Evolutionary conservation across 225 moss, liverwort and hornwort species (phyloP).

Genomic region (Polytrichum formosum): DNA sequence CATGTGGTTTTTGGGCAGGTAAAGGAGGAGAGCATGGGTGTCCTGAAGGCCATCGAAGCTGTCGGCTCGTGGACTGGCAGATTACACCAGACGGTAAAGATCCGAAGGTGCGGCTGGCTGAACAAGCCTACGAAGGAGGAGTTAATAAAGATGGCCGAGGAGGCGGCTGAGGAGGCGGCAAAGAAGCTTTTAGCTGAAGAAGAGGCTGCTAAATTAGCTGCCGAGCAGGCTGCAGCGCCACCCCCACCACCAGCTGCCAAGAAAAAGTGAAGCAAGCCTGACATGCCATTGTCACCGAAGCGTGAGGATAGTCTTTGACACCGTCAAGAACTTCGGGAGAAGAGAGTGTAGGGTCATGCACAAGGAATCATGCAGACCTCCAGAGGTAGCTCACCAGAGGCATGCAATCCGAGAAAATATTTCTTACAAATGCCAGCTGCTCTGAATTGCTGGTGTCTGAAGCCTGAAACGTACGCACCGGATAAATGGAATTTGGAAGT

Average conservation of each 20-base stretch:
- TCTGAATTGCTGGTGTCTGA: no score
- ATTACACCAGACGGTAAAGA: slow-evolving; percentile 24
- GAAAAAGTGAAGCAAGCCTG: slow-evolving; percentile 3
- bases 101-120: slow-evolving; percentile 36
- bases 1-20: slow-evolving; percentile 59
- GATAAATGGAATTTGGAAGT: no score
- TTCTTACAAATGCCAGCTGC: no score
- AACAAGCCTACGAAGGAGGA: slow-evolving; percentile 14
- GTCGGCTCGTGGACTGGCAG: slow-evolving; percentile 51
- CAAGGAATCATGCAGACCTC: no score
- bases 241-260: not conserved
- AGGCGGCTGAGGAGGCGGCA: slow-evolving; percentile 7
- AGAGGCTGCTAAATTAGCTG: not conserved
- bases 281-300: no score
- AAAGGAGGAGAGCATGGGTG: slow-evolving; percentile 33
- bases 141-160: not conserved
- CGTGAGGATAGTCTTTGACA: no score
- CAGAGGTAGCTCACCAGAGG: no score
- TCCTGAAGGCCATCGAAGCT: slow-evolving; percentile 32
- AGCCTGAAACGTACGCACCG: no score
- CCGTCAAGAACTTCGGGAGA: no score
- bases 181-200: slow-evolving; percentile 2
- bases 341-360: no score
- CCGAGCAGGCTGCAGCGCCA: not conserved
- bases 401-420: no score